Base-by-base conservation (phyloP, 345 rosid genomes). In the Euphorbia lathyris region DNA sequence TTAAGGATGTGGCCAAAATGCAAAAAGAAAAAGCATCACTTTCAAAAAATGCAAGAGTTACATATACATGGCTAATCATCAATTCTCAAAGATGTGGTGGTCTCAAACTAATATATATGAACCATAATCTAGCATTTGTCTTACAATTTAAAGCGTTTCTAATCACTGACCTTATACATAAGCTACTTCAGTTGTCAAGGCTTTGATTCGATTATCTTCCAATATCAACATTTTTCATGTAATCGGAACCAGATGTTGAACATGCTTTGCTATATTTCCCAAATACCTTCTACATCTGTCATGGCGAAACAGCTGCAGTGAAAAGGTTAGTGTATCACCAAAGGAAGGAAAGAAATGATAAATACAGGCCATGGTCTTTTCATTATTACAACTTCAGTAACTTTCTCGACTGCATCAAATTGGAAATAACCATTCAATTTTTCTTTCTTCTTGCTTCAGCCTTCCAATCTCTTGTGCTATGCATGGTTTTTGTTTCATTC, bases 371-470 rank as follows among this genome's bases (percentile, higher is more conserved):
- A n/a, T n/a, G 5, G 43, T 40, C 43, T 47, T 47, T 47, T 47
- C 52, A 47, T 47, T 14, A 47, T 47, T 17, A 40, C n/a, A 47
- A 14, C 52, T 47, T 47, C 52, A 4, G 11, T 47, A 47, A 3
- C 52, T 47, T 40, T 40, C 43, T 47, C 11, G n/a, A 47, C 61
- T 57, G 52, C 52, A 8, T 75, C 19, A 51, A 38, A 63, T 42
- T 34, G 70, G 27, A 22, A 42, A 56, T 30, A 67, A 48, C 55
- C 70, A 27, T 53, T 66, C 26, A 80, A 26, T 42, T 72, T 73
- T 77, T 80, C 76, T 79, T 81, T 26, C 76, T 86, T 76, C 95
- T 84, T 63, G 96, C 96, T 65, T 87, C 92, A 58, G 86, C 89
- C 82, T 89, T 89, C 96, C 96, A 87, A 67, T 87, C 79, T 78